Percentiles rank a stretch among this genome's conserved stretches.
Evolutionary conservation across 768 basidiomycete genomes (phyloP).

Genomic region (Mycena vulgaris): DNA sequence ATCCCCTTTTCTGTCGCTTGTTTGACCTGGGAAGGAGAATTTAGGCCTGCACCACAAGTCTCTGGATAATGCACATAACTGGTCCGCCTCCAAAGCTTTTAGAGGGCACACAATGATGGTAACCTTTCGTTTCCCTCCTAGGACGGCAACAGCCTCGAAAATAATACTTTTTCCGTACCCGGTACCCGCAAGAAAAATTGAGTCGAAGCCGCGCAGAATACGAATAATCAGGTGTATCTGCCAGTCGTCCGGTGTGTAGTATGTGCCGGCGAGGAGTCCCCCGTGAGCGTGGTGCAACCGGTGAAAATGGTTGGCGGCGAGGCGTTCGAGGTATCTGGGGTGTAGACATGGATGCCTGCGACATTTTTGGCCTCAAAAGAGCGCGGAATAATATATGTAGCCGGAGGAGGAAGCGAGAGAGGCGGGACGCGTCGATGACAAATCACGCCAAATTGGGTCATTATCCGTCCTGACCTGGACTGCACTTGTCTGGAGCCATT

Average conservation of each 20-base stretch:
- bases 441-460: no score
- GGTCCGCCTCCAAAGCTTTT: conserved; percentile 47
- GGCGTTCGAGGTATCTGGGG: not conserved
- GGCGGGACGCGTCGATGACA: no score
- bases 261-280: conserved; percentile 5
- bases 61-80: conserved; percentile 36
- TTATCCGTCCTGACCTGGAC: no score
- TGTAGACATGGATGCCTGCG: not conserved
- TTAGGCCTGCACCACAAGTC: not conserved
- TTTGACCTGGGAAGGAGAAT: conserved; percentile 12
- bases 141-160: not conserved
- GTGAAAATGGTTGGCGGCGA: not conserved
- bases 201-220: no score
- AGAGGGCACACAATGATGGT: no score
- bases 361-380: no score
- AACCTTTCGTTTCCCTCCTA: not conserved
- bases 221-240: no score
- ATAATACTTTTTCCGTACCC: not conserved
- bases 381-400: no score
- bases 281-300: no score
- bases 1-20: conserved; percentile 12
- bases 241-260: conserved; percentile 26
- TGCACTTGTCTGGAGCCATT: no score
- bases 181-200: not conserved
- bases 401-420: no score